Base-by-base conservation (phyloP, 352 stramenopile species). In the Phytophthora europaea region DNA sequence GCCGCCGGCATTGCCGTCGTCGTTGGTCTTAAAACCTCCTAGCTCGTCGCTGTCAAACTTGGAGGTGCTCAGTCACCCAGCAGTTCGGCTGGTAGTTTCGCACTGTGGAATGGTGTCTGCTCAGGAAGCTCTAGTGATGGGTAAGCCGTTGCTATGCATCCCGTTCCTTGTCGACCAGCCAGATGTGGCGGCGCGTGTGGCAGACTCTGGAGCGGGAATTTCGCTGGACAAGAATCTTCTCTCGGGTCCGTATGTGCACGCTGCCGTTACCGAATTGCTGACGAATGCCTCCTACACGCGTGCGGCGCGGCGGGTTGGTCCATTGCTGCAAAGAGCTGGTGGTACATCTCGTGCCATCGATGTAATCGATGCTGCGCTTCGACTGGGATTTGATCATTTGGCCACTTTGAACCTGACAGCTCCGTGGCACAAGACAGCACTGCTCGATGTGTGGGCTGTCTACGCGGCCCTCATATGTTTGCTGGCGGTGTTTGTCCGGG, bases 81-180 rank as follows among this genome's bases (percentile, higher is more conserved):
- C 78, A 18, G 81, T 97, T 8, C 80, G 73, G 0, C 56, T 95
- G 18, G 88, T 95, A 4, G 76, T 98, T 40, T 97, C 88, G n/a
- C 91, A 98, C 65, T 98, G 92, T 59, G 92, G 92, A 22, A 94
- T 96, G 83, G 83, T 87, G 6, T 92, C 90, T 22, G 89, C 89
- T 12, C 89, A 97, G 75, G 90, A 97, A 70, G 84, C 85, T 13
- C 75, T 97, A 12, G 76, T 94, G 8, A 87, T 92, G 58, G 75
- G 79, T 55, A 96, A 94, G 58, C 90, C 91, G 16, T 65, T 98
- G 65, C 61, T 98, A 18, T 98, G 92, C 65, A 92, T 98, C 20
- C 92, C 92, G n/a, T 97, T 97, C 58, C 73, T 96, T 43, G 84
- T 91, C 16, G 92, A 98, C 69, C 92, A 98, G 65, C 88, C 85